A percentile compares a stretch with the other conserved stretches of the same genome.
Conservation (phyloP, 176 grass and related monocot species). For the sorghum (Sorghum bicolor) region Sorghum_bicolor_NCBIv3 NC_012871.2:7768501-7769000, state of each 20-base stretch:
- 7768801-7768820: conserved; percentile 38
- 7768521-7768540: not conserved
- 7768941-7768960: conserved; percentile 38
- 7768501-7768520: not conserved
- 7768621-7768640: not conserved
- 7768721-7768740: conserved; percentile 33
- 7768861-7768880: conserved; percentile 33
- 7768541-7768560: not conserved
- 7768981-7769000: conserved; percentile 43
- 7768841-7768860: conserved; percentile 40
- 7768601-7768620: not conserved
- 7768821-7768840: conserved; percentile 15
- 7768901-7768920: conserved; percentile 39
- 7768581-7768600: not conserved
- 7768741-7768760: conserved; percentile 26
- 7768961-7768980: conserved; percentile 32
- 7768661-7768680: not conserved
- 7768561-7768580: not conserved
- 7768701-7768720: conserved; percentile 16
- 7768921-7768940: conserved; percentile 27
- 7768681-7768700: not conserved
- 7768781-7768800: not conserved
- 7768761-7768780: not conserved
- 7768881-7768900: conserved; percentile 38
- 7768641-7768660: not conserved